Percentiles rank a stretch among this genome's conserved stretches.
These are phyloP conservation scores for Podosphaera aphanis DNA, from an alignment of 2,329 filamentous ascomycete species.

Conservation along the genomic window DNA sequence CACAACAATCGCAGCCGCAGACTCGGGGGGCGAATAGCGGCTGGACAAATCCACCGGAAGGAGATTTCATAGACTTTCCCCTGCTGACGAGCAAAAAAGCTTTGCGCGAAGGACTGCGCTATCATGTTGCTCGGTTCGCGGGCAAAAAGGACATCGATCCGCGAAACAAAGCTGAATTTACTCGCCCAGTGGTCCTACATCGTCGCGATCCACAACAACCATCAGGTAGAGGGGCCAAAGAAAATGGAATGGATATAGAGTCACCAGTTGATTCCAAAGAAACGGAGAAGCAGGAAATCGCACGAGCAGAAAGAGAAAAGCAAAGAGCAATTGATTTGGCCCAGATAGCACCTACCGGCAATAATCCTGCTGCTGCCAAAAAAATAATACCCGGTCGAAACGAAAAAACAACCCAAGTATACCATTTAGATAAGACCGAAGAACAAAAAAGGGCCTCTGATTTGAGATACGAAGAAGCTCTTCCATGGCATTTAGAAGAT, in stretches of 20 bases:
- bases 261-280: slow-evolving; percentile 30
- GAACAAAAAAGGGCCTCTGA: slow-evolving; percentile 46
- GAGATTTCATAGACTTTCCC: slow-evolving; percentile 30
- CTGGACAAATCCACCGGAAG: slow-evolving; percentile 31
- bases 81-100: slow-evolving; percentile 66
- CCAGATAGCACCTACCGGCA: slow-evolving; percentile 69
- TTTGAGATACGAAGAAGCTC: slow-evolving; percentile 75
- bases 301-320: slow-evolving; percentile 58
- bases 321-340: slow-evolving; percentile 72
- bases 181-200: slow-evolving; percentile 69
- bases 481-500: slow-evolving; percentile 93
- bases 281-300: slow-evolving; percentile 40
- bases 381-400: slow-evolving; percentile 41
- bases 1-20: background rate
- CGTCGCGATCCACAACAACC: slow-evolving; percentile 63
- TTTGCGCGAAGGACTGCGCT: slow-evolving; percentile 54
- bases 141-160: slow-evolving; percentile 42
- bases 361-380: slow-evolving; percentile 21
- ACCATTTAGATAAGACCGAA: slow-evolving; percentile 49
- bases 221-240: slow-evolving; percentile 38
- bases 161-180: slow-evolving; percentile 52
- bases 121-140: slow-evolving; percentile 64
- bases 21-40: slow-evolving; percentile 18
- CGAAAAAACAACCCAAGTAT: slow-evolving; percentile 72
- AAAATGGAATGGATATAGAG: slow-evolving; percentile 24